Percentiles rank a stretch among this genome's conserved stretches.
phyloP scores from a whole-genome alignment of 2,329 filamentous ascomycete genomes.

The Emericellopsis atlantica region DNA sequence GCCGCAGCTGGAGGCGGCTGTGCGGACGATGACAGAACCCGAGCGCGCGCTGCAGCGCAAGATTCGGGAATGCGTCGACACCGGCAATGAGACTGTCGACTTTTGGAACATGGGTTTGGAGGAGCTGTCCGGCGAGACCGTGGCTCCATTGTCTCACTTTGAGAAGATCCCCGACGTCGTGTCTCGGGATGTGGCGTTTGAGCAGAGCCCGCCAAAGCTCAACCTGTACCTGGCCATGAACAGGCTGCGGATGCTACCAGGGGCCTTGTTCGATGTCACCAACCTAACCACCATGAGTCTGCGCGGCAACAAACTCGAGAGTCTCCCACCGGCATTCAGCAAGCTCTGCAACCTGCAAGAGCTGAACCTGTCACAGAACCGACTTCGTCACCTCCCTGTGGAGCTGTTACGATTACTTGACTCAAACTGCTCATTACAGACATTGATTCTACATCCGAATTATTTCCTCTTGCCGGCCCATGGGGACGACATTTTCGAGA shows the following conservation, averaged over 20 bases:
- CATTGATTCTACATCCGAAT: conserved; percentile 49
- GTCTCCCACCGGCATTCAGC: conserved; percentile 47
- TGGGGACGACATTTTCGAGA: conserved; percentile 2
- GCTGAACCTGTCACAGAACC: conserved; percentile 56
- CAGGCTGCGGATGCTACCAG: conserved; percentile 39
- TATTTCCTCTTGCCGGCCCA: conserved; percentile 34
- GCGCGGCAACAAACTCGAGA: conserved; percentile 47
- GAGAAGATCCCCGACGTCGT: conserved; percentile 39
- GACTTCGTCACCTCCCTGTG: conserved; percentile 45
- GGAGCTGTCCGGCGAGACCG: conserved; percentile 39
- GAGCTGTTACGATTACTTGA: conserved; percentile 48
- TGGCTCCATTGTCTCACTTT: conserved; percentile 43
- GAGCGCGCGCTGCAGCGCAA: conserved; percentile 31
- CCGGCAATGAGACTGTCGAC: conserved; percentile 46
- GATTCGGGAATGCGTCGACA: conserved; percentile 42
- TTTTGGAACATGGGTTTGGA: conserved; percentile 44
- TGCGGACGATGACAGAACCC: conserved; percentile 18
- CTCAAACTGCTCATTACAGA: conserved; percentile 28
- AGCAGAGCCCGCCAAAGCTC: conserved; percentile 43
- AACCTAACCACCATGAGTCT: conserved; percentile 53
- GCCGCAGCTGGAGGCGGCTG: conserved; percentile 20
- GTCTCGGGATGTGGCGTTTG: conserved; percentile 42
- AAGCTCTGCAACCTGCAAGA: conserved; percentile 44
- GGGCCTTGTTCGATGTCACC: conserved; percentile 47
- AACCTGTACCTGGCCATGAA: conserved; percentile 52